Evolutionary conservation across 768 basidiomycete genomes (phyloP), one percentile per base, ranked within the genome.

Genomic region (Trametes sanguinea): DNA sequence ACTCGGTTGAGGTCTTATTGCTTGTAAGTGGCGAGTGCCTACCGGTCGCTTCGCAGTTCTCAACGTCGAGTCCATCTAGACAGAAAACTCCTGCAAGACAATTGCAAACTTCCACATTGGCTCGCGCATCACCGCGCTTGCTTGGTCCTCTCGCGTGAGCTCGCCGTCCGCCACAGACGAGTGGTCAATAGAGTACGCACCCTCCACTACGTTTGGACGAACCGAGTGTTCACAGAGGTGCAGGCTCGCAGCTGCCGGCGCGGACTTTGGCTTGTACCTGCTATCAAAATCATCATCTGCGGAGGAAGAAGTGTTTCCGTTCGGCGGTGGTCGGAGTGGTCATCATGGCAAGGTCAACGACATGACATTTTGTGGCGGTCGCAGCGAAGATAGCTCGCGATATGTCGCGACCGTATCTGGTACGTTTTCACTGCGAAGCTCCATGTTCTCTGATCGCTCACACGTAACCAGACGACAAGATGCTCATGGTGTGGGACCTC

Each of bases 401-500:
- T 91, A 92, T 73, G 82, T 94, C 61, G 92, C 89, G 7, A 90
- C 90, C 9, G 88, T 91, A 32, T 90, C 91, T 58, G 90, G 91
- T 86, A 68, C 60, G 75, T 55, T 56, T 29, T 22, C 22, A 22
- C 22, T 22, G 22, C 22, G 22, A 22, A 22, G 22, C 22, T 22
- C 22, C 22, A 22, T 22, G 22, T 22, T 22, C 22, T 22, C 22
- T 22, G 22, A 22, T 22, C 51, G 44, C 61, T 59, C 54, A 60
- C 45, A 29, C 30, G 42, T 52, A 56, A 44, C 6, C 63, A 90
- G 90, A 92, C 66, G 92, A 93, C 75, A 89, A 85, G 71, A 88
- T 89, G 82, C 81, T 92, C 42, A 88, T 92, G 85, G 85, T 93
- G 6, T 93, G 92, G 92, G 90, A 93, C 73, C 80, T 94, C n/a